phyloP scores from a whole-genome alignment of 129 eudicot species.

The Pulicaria dysenterica region DNA sequence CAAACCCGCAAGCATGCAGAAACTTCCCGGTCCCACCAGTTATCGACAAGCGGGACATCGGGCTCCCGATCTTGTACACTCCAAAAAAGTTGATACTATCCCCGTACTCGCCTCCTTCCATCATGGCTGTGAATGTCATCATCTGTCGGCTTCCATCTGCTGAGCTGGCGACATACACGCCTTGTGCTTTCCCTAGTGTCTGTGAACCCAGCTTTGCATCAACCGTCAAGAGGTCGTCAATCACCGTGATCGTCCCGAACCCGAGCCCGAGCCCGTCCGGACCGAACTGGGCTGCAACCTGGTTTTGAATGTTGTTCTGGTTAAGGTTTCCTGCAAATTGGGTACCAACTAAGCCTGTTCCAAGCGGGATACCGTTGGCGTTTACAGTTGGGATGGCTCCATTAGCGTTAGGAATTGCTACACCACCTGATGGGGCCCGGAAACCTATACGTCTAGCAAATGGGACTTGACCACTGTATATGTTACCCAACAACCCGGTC shows the following conservation, averaged over 20 bases:
- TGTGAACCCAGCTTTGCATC: slow-evolving; percentile 76
- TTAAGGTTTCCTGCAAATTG: slow-evolving; percentile 56
- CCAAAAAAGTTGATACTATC: slow-evolving; percentile 91
- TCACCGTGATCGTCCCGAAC: slow-evolving; percentile 92
- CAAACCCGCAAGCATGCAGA: slow-evolving; percentile 86
- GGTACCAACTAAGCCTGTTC: slow-evolving; percentile 80
- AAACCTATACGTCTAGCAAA: slow-evolving; percentile 93
- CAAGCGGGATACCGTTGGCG: slow-evolving; percentile 73
- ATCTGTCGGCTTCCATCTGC: slow-evolving; percentile 83
- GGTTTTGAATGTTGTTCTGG: slow-evolving; percentile 32
- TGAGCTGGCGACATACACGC: slow-evolving; percentile 90
- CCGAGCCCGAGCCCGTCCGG: slow-evolving; percentile 94
- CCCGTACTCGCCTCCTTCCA: slow-evolving; percentile 92
- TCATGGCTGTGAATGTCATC: slow-evolving; percentile 95
- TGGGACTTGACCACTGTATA: slow-evolving; percentile 93
- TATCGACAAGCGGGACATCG: slow-evolving; percentile 78
- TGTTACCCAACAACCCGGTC: slow-evolving; percentile 80
- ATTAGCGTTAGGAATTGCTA: slow-evolving; percentile 81
- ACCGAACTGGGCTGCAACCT: slow-evolving; percentile 55
- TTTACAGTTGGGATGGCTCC: slow-evolving; percentile 81
- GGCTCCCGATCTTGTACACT: slow-evolving; percentile 75
- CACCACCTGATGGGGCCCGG: slow-evolving; percentile 61
- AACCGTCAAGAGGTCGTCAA: slow-evolving; percentile 78
- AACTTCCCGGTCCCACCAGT: slow-evolving; percentile 98
- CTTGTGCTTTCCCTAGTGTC: slow-evolving; percentile 80